Evolutionary conservation across 1,284 basidiomycete genomes (phyloP), one percentile per base, ranked within the genome.

Genomic region (Ceratobasidium sp.): DNA sequence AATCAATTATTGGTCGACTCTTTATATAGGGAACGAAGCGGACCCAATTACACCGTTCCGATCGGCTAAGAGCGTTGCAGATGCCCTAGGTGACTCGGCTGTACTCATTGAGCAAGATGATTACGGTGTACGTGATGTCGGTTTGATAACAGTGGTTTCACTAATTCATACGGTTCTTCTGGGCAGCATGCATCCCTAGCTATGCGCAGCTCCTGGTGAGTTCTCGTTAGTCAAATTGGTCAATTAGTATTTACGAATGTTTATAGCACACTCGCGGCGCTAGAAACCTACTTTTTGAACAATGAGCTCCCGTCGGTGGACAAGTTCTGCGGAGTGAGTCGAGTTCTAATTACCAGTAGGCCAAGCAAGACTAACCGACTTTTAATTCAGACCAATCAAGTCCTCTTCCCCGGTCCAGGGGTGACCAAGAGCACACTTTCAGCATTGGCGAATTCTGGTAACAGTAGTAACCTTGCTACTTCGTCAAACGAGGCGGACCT

Each of bases 1-100:
- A n/a, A n/a, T n/a, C n/a, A n/a, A n/a, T n/a, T n/a, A n/a, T n/a
- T n/a, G n/a, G n/a, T n/a, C n/a, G n/a, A n/a, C 23, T 59, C 48
- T 50, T 10, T 48, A 20, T 20, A 44, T n/a, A 70, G 55, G 71
- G 10, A 78, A 78, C 35, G 60, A 69, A 20, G 59, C 52, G 5
- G 78, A 78, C 38, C 78, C 78, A n/a, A 38, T 78, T 8, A 78
- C 78, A 7, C 78, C 78, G 8, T 75, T 48, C 23, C 23, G 8
- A n/a, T 35, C 23, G 2, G 78, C 78, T 48, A 68, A 78, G 46
- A 23, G 41, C 20, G 69, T 74, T 44, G 48, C 69, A 12, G 55
- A 74, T 20, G 44, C 60, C 8, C 41, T 65, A 20, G 52, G 77
- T 12, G 55, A 78, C 10, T 54, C 57, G 3, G 69, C 77, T 4